These are phyloP conservation scores for Monosporascus ibericus DNA, from an alignment of 2,329 filamentous ascomycete genomes.

Conservation along the genomic window DNA sequence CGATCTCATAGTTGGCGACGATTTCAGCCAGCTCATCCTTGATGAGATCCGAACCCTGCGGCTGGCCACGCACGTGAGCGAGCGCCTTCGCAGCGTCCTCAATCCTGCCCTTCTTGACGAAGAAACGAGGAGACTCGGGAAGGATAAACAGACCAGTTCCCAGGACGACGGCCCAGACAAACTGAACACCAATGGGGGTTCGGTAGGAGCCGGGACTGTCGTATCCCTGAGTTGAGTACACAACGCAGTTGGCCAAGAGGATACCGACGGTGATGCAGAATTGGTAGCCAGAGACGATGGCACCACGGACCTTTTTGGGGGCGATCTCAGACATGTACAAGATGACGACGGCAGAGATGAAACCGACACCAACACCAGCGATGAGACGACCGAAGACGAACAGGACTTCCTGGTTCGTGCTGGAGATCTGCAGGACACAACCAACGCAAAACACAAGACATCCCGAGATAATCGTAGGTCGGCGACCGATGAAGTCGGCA, in stretches of 20 bases:
- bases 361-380: conserved; percentile 60
- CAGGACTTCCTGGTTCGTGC: conserved; percentile 41
- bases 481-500: conserved; percentile 58
- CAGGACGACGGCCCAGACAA: conserved; percentile 40
- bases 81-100: conserved; percentile 54
- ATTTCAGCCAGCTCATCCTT: conserved; percentile 67
- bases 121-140: conserved; percentile 67
- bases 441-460: conserved; percentile 55
- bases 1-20: conserved; percentile 67
- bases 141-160: conserved; percentile 31
- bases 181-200: conserved; percentile 65
- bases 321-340: conserved; percentile 62
- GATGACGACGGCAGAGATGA: conserved; percentile 62
- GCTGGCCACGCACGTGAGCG: conserved; percentile 57
- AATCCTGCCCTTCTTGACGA: conserved; percentile 59
- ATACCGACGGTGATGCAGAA: conserved; percentile 73
- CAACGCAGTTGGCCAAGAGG: conserved; percentile 61
- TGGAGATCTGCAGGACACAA: conserved; percentile 53
- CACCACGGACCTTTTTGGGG: conserved; percentile 61
- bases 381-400: conserved; percentile 60
- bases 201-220: conserved; percentile 59
- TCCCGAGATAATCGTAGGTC: conserved; percentile 51
- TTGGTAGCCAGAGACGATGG: conserved; percentile 68
- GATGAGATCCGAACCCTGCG: conserved; percentile 58
- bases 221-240: conserved; percentile 57